Evolutionary conservation across 2,329 filamentous ascomycete genomes (phyloP).

Genomic region (Talaromyces rugulosus): DNA sequence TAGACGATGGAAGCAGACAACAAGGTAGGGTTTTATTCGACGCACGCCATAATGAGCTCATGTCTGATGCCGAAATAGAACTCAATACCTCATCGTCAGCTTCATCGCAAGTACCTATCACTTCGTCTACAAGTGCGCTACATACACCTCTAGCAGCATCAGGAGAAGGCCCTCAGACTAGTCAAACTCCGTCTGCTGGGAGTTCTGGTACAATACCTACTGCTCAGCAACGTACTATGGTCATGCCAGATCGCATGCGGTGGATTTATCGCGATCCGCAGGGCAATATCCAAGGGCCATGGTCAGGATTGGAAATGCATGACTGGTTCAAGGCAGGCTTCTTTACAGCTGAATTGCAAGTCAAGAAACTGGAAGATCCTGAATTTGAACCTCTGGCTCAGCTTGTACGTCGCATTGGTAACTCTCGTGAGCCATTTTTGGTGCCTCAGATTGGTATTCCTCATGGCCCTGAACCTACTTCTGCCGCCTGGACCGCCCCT

Average conservation of each 20-base stretch:
- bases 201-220: slow-evolving; percentile 63
- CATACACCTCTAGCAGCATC: slow-evolving; percentile 24
- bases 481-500: slow-evolving; percentile 44
- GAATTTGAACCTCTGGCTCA: slow-evolving; percentile 96
- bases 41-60: not conserved
- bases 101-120: slow-evolving; percentile 30
- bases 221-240: slow-evolving; percentile 79
- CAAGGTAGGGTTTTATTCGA: slow-evolving; percentile 42
- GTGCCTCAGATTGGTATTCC: slow-evolving; percentile 95
- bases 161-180: slow-evolving; percentile 26
- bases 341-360: slow-evolving; percentile 88
- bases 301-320: slow-evolving; percentile 97
- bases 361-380: slow-evolving; percentile 88
- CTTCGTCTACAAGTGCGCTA: slow-evolving; percentile 30
- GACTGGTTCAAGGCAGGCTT: slow-evolving; percentile 99
- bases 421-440: slow-evolving; percentile 93
- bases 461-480: slow-evolving; percentile 66
- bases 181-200: slow-evolving; percentile 29
- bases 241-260: slow-evolving; percentile 97
- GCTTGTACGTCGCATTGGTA: slow-evolving; percentile 90
- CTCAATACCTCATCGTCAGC: slow-evolving; percentile 25
- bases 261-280: slow-evolving; percentile 98
- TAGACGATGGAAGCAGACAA: slow-evolving; percentile 59
- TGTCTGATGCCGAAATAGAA: slow-evolving; percentile 12
- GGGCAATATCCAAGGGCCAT: slow-evolving; percentile 86